A percentile compares a stretch with the other conserved stretches of the same genome.
These are phyloP conservation scores for Aspergillus pseudonomiae DNA, from an alignment of 2,329 filamentous ascomycete genomes.

Conservation along the genomic window DNA sequence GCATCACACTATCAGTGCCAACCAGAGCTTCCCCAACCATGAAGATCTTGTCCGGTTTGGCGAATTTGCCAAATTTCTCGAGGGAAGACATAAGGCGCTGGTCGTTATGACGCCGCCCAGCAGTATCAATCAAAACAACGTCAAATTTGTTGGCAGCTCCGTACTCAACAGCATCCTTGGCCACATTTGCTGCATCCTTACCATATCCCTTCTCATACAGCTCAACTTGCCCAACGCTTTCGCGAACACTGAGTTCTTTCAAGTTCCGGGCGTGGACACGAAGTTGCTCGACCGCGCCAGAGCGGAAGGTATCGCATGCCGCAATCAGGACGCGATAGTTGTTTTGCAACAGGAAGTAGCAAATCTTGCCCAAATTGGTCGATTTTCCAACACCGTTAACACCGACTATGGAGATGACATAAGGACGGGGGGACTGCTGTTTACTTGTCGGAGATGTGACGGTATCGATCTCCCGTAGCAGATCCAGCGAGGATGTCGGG, in stretches of 20 bases:
- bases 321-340: conserved; percentile 93
- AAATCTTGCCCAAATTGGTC: conserved; percentile 96
- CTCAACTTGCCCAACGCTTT: conserved; percentile 79
- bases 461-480: conserved; percentile 88
- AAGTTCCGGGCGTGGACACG: conserved; percentile 94
- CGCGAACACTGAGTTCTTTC: conserved; percentile 81
- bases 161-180: conserved; percentile 86
- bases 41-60: conserved; percentile 95
- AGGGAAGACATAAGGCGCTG: conserved; percentile 92
- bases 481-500: conserved; percentile 89
- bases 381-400: conserved; percentile 99
- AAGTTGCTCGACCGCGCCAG: conserved; percentile 93
- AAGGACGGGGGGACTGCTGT: conserved; percentile 72
- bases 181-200: conserved; percentile 94
- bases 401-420: conserved; percentile 96
- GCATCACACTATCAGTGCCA: conserved; percentile 90
- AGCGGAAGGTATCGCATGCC: conserved; percentile 95
- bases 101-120: conserved; percentile 92
- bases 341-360: conserved; percentile 96
- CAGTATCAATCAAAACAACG: conserved; percentile 95
- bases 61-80: conserved; percentile 96
- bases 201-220: conserved; percentile 97
- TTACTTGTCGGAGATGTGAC: conserved; percentile 69
- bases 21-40: conserved; percentile 96
- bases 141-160: conserved; percentile 78